Percentiles rank a stretch among this genome's conserved stretches.
Evolutionary conservation across 2,329 filamentous ascomycete species (phyloP).

Genomic region (Rutstroemia sp.): DNA sequence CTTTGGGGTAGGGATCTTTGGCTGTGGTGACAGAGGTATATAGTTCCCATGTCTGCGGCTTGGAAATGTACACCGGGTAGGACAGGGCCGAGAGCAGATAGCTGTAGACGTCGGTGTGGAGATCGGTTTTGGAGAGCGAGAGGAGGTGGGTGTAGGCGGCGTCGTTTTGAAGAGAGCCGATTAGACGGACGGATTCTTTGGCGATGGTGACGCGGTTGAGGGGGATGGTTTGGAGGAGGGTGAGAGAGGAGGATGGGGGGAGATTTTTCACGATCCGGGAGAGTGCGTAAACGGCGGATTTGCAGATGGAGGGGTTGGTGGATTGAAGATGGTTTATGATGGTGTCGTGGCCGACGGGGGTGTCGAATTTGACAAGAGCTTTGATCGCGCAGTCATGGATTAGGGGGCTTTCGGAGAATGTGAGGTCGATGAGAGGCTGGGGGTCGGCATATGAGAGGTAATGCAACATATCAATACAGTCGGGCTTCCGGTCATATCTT

Average conservation of each 20-base stretch:
- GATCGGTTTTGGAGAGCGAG: neutral
- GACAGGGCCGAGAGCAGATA: neutral
- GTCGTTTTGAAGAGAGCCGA: neutral
- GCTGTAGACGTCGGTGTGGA: neutral
- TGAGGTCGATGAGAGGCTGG: neutral
- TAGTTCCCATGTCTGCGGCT: neutral
- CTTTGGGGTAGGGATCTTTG: neutral
- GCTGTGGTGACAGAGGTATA: neutral
- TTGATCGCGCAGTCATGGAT: neutral
- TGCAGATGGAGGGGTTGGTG: neutral
- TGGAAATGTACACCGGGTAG: neutral
- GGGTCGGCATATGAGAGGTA: neutral
- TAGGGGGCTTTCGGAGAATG: neutral
- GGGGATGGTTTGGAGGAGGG: neutral
- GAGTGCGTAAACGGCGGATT: neutral
- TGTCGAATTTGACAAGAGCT: neutral
- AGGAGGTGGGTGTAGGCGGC: neutral
- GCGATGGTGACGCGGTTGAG: neutral
- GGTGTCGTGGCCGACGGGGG: neutral
- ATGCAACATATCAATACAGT: too few species aligned
- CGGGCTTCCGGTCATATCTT: too few species aligned
- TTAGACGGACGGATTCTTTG: neutral
- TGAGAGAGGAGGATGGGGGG: neutral
- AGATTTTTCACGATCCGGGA: neutral
- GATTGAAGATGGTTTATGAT: too few species aligned